These are phyloP conservation scores for Rosa chinensis DNA, from an alignment of 306 rosid species.

Conservation along the genomic window DNA sequence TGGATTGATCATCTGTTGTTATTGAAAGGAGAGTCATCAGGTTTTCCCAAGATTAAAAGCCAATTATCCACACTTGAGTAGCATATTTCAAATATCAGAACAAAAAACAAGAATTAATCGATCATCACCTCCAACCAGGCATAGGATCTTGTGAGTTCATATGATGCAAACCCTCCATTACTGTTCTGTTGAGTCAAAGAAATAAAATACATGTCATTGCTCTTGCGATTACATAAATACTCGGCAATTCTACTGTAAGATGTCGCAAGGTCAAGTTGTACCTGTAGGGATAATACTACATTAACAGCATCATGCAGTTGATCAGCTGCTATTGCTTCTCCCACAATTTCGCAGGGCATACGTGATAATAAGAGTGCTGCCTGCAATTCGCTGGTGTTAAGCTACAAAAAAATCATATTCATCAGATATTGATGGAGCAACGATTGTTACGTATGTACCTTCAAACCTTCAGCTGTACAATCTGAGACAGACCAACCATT, in stretches of 20 bases:
- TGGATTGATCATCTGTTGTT: constrained; percentile 59
- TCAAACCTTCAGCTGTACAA: constrained; percentile 71
- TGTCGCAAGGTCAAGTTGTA: constrained; percentile 11
- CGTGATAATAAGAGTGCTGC: constrained; percentile 54
- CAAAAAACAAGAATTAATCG: not conserved
- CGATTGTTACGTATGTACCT: constrained; percentile 33
- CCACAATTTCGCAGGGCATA: constrained; percentile 51
- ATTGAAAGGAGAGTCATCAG: not conserved
- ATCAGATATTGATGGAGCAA: not conserved
- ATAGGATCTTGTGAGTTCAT: constrained; percentile 82
- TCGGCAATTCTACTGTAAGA: not conserved
- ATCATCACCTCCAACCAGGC: constrained; percentile 64
- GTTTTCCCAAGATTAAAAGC: not conserved
- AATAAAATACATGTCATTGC: not conserved
- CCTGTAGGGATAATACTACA: constrained; percentile 68
- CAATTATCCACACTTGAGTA: not conserved
- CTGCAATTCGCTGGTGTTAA: constrained; percentile 27
- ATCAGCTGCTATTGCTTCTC: constrained; percentile 39
- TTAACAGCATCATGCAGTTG: constrained; percentile 52
- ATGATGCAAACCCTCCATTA: constrained; percentile 77
- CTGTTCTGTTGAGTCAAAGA: constrained; percentile 41
- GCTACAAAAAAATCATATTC: not conserved
- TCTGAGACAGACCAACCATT: constrained; percentile 72
- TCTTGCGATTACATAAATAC: not conserved
- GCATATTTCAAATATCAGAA: not conserved